Evolutionary conservation across 768 basidiomycete species (phyloP).

Genomic region (Mycena amicta): DNA sequence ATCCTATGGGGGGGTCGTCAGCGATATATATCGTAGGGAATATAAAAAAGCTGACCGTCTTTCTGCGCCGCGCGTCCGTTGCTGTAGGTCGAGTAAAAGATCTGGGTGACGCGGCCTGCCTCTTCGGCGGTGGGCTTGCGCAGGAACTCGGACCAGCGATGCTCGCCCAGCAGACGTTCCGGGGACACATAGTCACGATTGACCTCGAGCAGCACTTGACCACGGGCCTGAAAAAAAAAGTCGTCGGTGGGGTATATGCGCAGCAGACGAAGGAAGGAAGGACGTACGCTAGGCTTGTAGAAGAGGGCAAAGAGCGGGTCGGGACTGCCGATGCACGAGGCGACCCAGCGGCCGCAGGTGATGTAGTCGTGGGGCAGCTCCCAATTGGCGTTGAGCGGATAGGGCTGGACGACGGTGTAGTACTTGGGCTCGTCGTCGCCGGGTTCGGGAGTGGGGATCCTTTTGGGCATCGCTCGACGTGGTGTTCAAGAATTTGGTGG

Average conservation of each 20-base stretch:
- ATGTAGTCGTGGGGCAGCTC: slow-evolving; percentile 41
- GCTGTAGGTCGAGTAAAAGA: slow-evolving; percentile 46
- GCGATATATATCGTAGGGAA: neutral
- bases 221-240: slow-evolving; percentile 38
- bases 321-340: slow-evolving; percentile 40
- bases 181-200: slow-evolving; percentile 38
- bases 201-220: slow-evolving; percentile 54
- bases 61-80: slow-evolving; percentile 49
- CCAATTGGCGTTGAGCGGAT: slow-evolving; percentile 52
- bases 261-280: slow-evolving; percentile 2
- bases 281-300: slow-evolving; percentile 48
- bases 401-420: slow-evolving; percentile 50
- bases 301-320: slow-evolving; percentile 45
- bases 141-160: slow-evolving; percentile 51
- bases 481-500: neutral
- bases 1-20: slow-evolving; percentile 36
- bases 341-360: slow-evolving; percentile 50
- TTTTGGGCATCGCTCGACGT: slow-evolving; percentile 28
- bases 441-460: slow-evolving; percentile 30
- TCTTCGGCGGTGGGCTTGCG: slow-evolving; percentile 42
- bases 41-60: slow-evolving; percentile 40
- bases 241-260: neutral
- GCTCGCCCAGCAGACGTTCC: slow-evolving; percentile 49
- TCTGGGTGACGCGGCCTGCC: slow-evolving; percentile 35
- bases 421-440: slow-evolving; percentile 48